Conservation (phyloP, 164 flowering plant genomes). For the Taxillus chinensis region DNA sequence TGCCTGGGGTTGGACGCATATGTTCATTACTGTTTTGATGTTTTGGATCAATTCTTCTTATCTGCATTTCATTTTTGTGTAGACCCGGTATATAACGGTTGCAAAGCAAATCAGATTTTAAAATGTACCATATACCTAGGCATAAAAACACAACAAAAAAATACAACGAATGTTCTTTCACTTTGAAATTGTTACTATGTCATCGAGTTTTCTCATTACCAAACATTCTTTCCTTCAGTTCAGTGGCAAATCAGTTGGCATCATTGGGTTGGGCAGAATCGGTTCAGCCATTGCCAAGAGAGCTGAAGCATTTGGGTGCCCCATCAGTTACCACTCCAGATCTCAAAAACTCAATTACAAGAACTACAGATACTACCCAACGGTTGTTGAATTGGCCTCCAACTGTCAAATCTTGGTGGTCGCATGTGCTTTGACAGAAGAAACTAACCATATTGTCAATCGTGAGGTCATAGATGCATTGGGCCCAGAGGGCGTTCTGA, state of each 20-base stretch:
- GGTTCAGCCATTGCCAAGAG: slow-evolving; percentile 6
- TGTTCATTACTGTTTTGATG: no score
- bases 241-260: slow-evolving; percentile 7
- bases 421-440: background rate
- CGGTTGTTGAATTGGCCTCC: background rate
- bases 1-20: no score
- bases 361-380: background rate
- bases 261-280: slow-evolving; percentile 5
- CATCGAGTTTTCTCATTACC: no score
- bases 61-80: no score
- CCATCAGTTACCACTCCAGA: slow-evolving; percentile 4
- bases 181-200: no score
- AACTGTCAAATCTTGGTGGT: slow-evolving; percentile 3
- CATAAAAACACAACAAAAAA: no score
- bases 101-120: no score
- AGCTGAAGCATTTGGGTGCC: slow-evolving; percentile 7
- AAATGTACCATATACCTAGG: no score
- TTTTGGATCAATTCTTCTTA: no score
- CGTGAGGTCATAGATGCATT: background rate
- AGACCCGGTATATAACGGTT: no score
- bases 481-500: slow-evolving; percentile 8
- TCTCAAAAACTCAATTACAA: background rate
- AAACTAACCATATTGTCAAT: slow-evolving; percentile 1
- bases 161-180: no score
- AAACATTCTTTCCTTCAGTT: background rate